Evolutionary conservation across 495 filamentous ascomycete species (phyloP).

Genomic region (Hyaloscypha variabilis): DNA sequence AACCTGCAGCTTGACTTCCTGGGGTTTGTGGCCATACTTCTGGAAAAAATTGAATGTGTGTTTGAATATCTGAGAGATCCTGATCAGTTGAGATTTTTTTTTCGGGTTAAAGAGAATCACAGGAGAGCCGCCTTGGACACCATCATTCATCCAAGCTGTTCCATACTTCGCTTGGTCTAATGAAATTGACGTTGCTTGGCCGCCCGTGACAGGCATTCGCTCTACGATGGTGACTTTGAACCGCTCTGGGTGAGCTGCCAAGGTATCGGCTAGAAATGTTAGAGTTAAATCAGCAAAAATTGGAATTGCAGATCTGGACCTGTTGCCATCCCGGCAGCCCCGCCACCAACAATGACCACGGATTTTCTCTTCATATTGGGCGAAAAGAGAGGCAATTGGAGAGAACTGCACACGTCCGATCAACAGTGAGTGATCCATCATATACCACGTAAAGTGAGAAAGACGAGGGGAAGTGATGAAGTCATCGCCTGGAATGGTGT

Average conservation of each 20-base stretch:
- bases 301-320: not conserved
- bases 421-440: too few species aligned
- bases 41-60: slow-evolving; percentile 82
- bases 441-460: too few species aligned
- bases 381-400: too few species aligned
- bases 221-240: slow-evolving; percentile 80
- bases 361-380: slow-evolving; percentile 39
- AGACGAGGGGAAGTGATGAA: too few species aligned
- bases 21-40: slow-evolving; percentile 65
- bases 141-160: slow-evolving; percentile 73
- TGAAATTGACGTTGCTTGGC: slow-evolving; percentile 78
- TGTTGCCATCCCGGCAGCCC: slow-evolving; percentile 63
- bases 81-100: not conserved
- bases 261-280: slow-evolving; percentile 63
- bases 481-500: too few species aligned
- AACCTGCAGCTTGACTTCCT: slow-evolving; percentile 75
- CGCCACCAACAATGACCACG: slow-evolving; percentile 64
- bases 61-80: slow-evolving; percentile 62
- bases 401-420: too few species aligned
- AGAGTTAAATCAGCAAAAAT: not conserved
- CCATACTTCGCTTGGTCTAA: slow-evolving; percentile 68
- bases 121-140: slow-evolving; percentile 78
- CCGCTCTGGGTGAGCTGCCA: slow-evolving; percentile 72
- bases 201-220: slow-evolving; percentile 67
- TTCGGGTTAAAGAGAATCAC: slow-evolving; percentile 11